These are phyloP conservation scores for Phytopythium litorale DNA, from an alignment of 352 stramenopile genomes.

Conservation along the genomic window DNA sequence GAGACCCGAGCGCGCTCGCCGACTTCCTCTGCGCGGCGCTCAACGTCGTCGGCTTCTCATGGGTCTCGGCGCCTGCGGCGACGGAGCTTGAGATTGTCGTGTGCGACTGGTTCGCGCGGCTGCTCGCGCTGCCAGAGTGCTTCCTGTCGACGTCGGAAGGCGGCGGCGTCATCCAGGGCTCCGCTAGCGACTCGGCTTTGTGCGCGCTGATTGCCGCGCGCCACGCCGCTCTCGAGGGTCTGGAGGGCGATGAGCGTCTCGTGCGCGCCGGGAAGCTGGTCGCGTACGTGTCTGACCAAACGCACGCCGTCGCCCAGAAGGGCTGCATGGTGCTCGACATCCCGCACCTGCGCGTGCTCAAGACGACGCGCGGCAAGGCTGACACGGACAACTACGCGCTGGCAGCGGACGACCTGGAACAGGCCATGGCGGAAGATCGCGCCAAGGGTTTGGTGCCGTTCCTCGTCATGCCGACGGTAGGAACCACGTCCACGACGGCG, in stretches of 20 bases:
- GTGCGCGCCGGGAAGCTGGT: slow-evolving; percentile 40
- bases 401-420: slow-evolving; percentile 32
- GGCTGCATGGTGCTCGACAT: slow-evolving; percentile 67
- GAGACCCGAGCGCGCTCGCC: too few relatives aligned
- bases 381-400: slow-evolving; percentile 52
- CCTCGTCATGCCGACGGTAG: slow-evolving; percentile 54
- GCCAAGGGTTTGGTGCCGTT: slow-evolving; percentile 50
- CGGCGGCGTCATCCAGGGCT: slow-evolving; percentile 66
- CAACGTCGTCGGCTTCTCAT: too few relatives aligned
- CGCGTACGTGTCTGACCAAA: slow-evolving; percentile 69
- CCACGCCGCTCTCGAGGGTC: slow-evolving; percentile 28
- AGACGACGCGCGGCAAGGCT: slow-evolving; percentile 38
- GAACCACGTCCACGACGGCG: slow-evolving; percentile 56
- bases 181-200: slow-evolving; percentile 53
- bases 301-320: slow-evolving; percentile 63
- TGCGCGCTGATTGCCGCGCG: slow-evolving; percentile 42
- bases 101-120: too few relatives aligned
- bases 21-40: too few relatives aligned
- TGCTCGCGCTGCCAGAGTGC: slow-evolving; percentile 30
- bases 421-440: slow-evolving; percentile 43
- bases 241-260: slow-evolving; percentile 28
- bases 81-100: too few relatives aligned
- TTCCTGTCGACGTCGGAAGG: slow-evolving; percentile 49
- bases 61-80: too few relatives aligned
- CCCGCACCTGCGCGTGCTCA: slow-evolving; percentile 45